A percentile compares a stretch with the other conserved stretches of the same genome.
Evolutionary conservation across 352 stramenopile species (phyloP).

Genomic region (Phytophthora syringae): DNA sequence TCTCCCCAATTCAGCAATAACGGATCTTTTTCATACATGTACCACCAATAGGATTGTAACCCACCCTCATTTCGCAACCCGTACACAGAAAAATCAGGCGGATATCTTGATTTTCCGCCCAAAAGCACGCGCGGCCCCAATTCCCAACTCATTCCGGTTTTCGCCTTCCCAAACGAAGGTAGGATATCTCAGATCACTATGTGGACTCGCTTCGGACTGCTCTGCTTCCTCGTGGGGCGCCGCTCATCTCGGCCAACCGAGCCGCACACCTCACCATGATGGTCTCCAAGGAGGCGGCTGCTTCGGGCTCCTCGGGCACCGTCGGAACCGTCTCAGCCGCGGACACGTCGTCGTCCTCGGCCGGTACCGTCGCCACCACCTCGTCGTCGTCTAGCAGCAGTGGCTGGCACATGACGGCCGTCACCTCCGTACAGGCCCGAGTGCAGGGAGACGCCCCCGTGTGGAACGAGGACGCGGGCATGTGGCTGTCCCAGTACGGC

Average conservation of each 20-base stretch:
- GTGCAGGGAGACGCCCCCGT: constrained; percentile 57
- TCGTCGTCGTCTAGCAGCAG: constrained; percentile 16
- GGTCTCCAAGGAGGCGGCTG: constrained; percentile 9
- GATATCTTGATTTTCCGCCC: neutral
- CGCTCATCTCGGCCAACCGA: neutral
- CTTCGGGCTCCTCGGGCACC: neutral
- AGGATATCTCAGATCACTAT: constrained; percentile 7
- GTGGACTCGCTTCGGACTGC: constrained; percentile 14
- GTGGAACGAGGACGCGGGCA: constrained; percentile 38
- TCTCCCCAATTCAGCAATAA: neutral
- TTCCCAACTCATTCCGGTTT: constrained; percentile 2
- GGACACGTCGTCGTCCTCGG: constrained; percentile 3
- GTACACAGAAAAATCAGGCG: constrained; percentile 4
- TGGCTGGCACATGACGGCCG: constrained; percentile 35
- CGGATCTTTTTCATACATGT: neutral
- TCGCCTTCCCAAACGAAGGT: neutral
- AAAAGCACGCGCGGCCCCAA: constrained; percentile 1
- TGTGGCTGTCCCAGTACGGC: constrained; percentile 52
- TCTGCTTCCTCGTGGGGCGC: constrained; percentile 13
- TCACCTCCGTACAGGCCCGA: constrained; percentile 55
- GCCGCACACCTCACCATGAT: constrained; percentile 15
- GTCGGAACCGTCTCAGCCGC: constrained; percentile 4
- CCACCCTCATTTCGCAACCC: neutral
- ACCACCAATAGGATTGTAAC: neutral
- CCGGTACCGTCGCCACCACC: neutral